These are phyloP conservation scores for Helotiales sp. DNA, from an alignment of 2,329 filamentous ascomycete species.

Conservation along the genomic window DNA sequence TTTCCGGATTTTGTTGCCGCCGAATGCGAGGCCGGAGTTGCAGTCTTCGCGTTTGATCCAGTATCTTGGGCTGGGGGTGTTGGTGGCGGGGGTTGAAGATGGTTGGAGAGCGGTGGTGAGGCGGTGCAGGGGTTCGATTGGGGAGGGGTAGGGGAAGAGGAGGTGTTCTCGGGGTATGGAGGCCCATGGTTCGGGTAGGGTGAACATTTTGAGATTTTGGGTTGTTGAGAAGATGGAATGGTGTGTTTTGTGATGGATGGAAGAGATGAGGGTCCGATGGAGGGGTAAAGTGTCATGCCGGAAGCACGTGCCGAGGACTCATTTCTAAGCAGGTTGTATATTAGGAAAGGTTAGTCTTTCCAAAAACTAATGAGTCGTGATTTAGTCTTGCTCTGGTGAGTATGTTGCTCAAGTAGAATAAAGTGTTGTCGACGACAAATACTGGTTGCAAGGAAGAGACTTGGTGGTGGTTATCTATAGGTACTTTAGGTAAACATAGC, in stretches of 20 bases:
- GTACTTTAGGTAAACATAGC: too few species aligned
- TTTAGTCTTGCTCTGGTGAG: too few species aligned
- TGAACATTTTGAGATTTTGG: not conserved
- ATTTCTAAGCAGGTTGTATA: too few species aligned
- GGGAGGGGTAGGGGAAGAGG: not conserved
- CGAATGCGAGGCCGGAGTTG: slow-evolving; percentile 4
- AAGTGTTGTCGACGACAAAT: too few species aligned
- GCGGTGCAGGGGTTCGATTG: slow-evolving; percentile 3
- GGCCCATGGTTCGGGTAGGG: slow-evolving; percentile 1
- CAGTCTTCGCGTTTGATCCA: slow-evolving; percentile 6
- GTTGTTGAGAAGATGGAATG: not conserved
- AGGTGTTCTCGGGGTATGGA: slow-evolving; percentile 1
- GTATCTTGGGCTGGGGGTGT: not conserved
- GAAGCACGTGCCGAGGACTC: too few species aligned
- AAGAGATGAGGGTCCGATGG: not conserved
- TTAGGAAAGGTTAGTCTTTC: too few species aligned
- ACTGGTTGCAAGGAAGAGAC: too few species aligned
- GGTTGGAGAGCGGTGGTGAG: not conserved
- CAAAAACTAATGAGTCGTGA: too few species aligned
- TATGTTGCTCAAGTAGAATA: too few species aligned
- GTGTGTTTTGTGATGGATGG: not conserved
- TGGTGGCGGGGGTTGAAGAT: not conserved
- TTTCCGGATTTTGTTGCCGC: slow-evolving; percentile 8
- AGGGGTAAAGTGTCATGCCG: too few species aligned
- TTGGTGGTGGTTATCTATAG: too few species aligned